These are phyloP conservation scores for Cynanchum wilfordii DNA, from an alignment of 257 asterid genomes.

Conservation along the genomic window DNA sequence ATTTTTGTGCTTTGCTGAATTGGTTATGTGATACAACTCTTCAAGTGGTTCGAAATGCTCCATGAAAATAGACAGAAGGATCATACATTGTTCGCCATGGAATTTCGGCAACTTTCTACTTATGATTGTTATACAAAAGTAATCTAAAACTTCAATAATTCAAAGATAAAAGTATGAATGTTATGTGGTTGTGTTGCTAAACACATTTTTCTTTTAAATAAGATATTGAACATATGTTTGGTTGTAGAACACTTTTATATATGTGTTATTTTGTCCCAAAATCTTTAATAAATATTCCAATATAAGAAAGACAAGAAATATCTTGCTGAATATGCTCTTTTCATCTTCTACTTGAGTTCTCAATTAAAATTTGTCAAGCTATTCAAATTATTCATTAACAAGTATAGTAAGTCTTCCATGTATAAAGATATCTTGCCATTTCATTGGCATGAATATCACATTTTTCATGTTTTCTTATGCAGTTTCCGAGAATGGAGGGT, in stretches of 20 bases:
- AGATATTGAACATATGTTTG: too few species aligned
- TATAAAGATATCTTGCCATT: not conserved
- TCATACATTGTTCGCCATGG: not conserved
- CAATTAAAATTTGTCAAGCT: not conserved
- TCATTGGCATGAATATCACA: not conserved
- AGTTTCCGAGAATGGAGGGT: constrained; percentile 57
- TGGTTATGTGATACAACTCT: not conserved
- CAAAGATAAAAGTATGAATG: too few species aligned
- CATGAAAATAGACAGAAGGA: not conserved
- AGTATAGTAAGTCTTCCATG: not conserved
- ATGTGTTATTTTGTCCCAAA: not conserved
- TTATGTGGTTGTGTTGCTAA: not conserved
- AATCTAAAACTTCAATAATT: not conserved
- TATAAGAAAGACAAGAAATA: not conserved
- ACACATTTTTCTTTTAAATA: not conserved
- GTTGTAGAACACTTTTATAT: not conserved
- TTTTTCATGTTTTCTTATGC: not conserved
- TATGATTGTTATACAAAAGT: not conserved
- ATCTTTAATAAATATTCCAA: not conserved
- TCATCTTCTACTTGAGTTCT: not conserved
- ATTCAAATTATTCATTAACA: not conserved
- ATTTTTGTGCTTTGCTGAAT: not conserved
- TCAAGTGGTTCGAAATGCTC: not conserved
- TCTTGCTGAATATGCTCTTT: not conserved
- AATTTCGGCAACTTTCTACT: not conserved